A percentile compares a stretch with the other conserved stretches of the same genome.
These are phyloP conservation scores for Penicillium sp. DNA, from an alignment of 2,329 filamentous ascomycete species.

Conservation along the genomic window DNA sequence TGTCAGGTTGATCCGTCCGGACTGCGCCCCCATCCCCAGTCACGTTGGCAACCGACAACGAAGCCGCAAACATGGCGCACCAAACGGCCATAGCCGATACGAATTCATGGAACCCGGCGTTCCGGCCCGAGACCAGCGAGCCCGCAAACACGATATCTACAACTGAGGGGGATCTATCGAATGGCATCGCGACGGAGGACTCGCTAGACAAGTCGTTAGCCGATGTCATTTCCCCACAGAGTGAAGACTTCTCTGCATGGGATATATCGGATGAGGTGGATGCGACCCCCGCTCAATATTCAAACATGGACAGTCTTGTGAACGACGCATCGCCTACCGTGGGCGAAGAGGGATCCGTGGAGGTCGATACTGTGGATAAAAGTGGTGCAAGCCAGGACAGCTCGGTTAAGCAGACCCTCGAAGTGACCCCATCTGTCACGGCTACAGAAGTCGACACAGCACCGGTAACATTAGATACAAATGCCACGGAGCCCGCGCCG, in stretches of 20 bases:
- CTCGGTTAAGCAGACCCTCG: not conserved
- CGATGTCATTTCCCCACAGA: conserved; percentile 17
- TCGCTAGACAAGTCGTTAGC: conserved; percentile 10
- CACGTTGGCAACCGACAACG: conserved; percentile 11
- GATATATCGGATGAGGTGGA: conserved; percentile 16
- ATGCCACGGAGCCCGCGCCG: not conserved
- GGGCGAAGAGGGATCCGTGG: not conserved
- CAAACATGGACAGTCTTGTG: conserved; percentile 2
- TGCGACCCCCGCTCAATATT: conserved; percentile 5
- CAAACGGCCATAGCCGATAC: conserved; percentile 11
- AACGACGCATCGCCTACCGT: conserved; percentile 3
- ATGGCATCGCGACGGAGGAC: conserved; percentile 17
- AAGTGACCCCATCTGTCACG: not conserved
- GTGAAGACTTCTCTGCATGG: conserved; percentile 22
- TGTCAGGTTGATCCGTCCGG: conserved; percentile 27
- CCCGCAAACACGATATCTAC: conserved; percentile 13
- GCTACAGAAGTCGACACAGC: not conserved
- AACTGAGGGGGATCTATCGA: conserved; percentile 11
- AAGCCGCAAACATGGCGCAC: conserved; percentile 26
- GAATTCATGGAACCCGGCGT: conserved; percentile 59
- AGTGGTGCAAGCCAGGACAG: not conserved
- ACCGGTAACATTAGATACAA: not conserved
- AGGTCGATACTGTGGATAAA: not conserved
- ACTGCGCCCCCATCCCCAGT: conserved; percentile 11
- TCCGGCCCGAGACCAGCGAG: conserved; percentile 46